Conservation (phyloP, 1,284 basidiomycete genomes). For the Sanghuangporus weigelae region DNA sequence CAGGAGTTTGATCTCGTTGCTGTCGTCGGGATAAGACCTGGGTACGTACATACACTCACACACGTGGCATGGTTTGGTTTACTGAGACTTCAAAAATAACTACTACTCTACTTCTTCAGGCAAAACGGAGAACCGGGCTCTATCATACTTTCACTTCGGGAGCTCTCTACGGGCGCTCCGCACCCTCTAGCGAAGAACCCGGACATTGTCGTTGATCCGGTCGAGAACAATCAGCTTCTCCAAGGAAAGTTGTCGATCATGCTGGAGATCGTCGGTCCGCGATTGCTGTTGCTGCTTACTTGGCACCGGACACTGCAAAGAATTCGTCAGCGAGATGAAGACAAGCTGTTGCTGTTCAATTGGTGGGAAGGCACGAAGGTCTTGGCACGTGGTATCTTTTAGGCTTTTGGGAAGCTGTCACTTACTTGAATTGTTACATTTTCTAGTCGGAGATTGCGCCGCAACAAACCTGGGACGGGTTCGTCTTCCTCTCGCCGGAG, state of each 20-base stretch:
- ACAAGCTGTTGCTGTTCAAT: slow-evolving; percentile 14
- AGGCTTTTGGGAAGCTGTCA: slow-evolving; percentile 29
- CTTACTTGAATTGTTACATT: not conserved
- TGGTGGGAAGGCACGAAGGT: slow-evolving; percentile 15
- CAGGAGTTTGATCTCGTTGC: slow-evolving; percentile 46
- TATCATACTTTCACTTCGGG: slow-evolving; percentile 22
- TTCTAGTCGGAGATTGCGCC: slow-evolving; percentile 24
- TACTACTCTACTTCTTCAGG: slow-evolving; percentile 12
- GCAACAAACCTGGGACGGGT: slow-evolving; percentile 32
- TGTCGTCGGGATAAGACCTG: slow-evolving; percentile 28
- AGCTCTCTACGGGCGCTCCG: slow-evolving; percentile 17
- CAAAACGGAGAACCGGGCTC: slow-evolving; percentile 8
- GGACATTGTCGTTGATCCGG: slow-evolving; percentile 28
- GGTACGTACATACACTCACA: not conserved
- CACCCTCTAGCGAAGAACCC: slow-evolving; percentile 38
- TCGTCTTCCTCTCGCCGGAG: slow-evolving; percentile 37
- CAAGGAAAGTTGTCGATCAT: slow-evolving; percentile 25
- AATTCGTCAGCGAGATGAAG: not conserved
- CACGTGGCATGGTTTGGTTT: not conserved
- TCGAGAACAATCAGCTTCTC: slow-evolving; percentile 22
- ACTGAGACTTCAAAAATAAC: slow-evolving; percentile 22
- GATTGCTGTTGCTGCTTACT: slow-evolving; percentile 40
- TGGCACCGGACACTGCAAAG: slow-evolving; percentile 19
- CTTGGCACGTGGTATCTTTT: not conserved
- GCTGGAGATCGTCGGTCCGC: slow-evolving; percentile 44